These are phyloP conservation scores for Nicotiana knightiana DNA, from an alignment of 257 asterid species.

Conservation along the genomic window DNA sequence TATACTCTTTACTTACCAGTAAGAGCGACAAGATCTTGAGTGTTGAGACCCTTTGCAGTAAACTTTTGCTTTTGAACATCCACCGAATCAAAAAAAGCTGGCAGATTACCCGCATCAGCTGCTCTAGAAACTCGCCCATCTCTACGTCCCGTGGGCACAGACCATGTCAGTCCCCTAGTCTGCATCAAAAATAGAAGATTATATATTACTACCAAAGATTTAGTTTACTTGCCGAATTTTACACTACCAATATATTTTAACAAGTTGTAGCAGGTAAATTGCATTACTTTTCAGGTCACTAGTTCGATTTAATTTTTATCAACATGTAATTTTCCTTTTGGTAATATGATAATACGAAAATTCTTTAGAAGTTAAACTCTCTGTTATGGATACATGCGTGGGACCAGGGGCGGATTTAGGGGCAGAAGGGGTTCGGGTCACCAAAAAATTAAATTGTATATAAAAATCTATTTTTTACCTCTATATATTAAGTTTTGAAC, in stretches of 20 bases:
- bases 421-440: too few relatives aligned
- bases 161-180: conserved; percentile 62
- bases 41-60: conserved; percentile 46
- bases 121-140: conserved; percentile 78
- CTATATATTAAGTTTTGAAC: too few relatives aligned
- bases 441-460: too few relatives aligned
- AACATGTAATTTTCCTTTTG: not conserved
- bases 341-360: not conserved
- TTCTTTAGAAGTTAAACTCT: not conserved
- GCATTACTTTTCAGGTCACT: not conserved
- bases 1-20: conserved; percentile 44
- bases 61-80: conserved; percentile 56
- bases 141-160: conserved; percentile 71
- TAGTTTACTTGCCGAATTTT: too few relatives aligned
- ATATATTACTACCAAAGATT: too few relatives aligned
- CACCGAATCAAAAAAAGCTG: conserved; percentile 55
- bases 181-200: conserved; percentile 18
- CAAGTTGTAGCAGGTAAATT: not conserved
- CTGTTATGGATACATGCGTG: not conserved
- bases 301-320: not conserved
- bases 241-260: not conserved
- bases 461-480: too few relatives aligned
- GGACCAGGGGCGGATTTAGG: too few relatives aligned
- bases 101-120: conserved; percentile 42
- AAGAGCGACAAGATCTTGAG: conserved; percentile 82